Evolutionary conservation across 306 rosid genomes (phyloP).

Genomic region (Oxytropis ochrocephala): DNA sequence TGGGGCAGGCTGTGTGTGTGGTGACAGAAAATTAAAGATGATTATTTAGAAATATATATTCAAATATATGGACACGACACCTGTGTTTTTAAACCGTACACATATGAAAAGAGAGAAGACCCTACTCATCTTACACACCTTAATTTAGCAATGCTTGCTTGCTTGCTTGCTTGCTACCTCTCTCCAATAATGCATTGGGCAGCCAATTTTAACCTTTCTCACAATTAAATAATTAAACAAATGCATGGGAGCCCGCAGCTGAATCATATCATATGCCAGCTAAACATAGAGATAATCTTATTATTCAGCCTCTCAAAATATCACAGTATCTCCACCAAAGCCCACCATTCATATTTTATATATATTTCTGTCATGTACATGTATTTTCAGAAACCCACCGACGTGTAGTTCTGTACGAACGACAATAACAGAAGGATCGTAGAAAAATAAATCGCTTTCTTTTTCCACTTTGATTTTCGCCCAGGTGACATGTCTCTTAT

Average conservation of each 20-base stretch:
- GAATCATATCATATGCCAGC: constrained; percentile 20
- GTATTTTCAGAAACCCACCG: not conserved
- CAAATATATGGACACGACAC: not conserved
- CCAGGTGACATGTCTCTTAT: too few species aligned
- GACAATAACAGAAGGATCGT: not conserved
- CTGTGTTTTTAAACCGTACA: not conserved
- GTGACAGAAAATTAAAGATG: constrained; percentile 7
- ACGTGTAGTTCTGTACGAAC: not conserved
- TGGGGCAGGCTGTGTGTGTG: not conserved
- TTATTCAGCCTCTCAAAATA: not conserved
- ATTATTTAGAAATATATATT: not conserved
- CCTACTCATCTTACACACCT: not conserved
- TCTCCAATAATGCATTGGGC: constrained; percentile 39
- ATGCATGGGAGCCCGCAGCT: constrained; percentile 37
- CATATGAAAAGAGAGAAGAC: not conserved
- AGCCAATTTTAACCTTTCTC: constrained; percentile 36
- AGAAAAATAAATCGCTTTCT: not conserved
- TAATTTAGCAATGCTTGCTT: not conserved
- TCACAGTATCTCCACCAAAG: not conserved
- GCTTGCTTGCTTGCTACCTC: too few species aligned
- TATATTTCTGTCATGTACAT: not conserved
- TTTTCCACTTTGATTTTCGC: too few species aligned
- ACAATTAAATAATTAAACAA: not conserved
- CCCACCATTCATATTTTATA: not conserved
- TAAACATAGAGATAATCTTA: constrained; percentile 27